These are phyloP conservation scores for Vigna nakashimae DNA, from an alignment of 306 rosid species.

Conservation along the genomic window DNA sequence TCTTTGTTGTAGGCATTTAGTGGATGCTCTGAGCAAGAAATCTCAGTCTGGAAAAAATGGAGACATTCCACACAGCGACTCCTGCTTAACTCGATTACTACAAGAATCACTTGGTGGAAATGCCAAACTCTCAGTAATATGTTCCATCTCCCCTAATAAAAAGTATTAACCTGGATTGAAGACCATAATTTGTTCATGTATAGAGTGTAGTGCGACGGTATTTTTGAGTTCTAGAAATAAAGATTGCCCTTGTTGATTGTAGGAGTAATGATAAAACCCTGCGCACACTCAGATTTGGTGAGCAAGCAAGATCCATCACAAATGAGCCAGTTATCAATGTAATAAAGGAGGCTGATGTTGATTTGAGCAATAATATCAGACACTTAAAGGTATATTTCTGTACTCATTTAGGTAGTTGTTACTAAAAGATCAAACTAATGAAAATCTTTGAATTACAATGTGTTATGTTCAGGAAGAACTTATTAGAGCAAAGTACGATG, in stretches of 20 bases:
- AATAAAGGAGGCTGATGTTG: constrained; percentile 75
- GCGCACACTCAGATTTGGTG: constrained; percentile 78
- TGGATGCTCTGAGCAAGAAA: constrained; percentile 61
- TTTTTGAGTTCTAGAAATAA: constrained; percentile 29
- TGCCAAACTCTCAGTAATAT: constrained; percentile 79
- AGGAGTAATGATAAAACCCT: constrained; percentile 73
- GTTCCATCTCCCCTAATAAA: constrained; percentile 73
- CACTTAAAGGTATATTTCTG: constrained; percentile 74
- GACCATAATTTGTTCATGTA: constrained; percentile 13
- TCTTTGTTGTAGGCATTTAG: constrained; percentile 67
- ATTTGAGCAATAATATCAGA: constrained; percentile 82
- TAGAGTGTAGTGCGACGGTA: constrained; percentile 6
- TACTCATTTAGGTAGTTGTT: constrained; percentile 30
- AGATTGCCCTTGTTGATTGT: constrained; percentile 51
- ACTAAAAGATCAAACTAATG: constrained; percentile 36
- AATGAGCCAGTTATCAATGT: constrained; percentile 85
- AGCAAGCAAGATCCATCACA: constrained; percentile 65
- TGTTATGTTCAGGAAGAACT: constrained; percentile 82
- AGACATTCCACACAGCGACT: constrained; percentile 53
- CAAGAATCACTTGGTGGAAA: constrained; percentile 82
- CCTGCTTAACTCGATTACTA: constrained; percentile 73
- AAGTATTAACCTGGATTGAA: constrained; percentile 55
- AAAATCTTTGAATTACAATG: constrained; percentile 29
- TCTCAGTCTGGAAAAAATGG: constrained; percentile 54
- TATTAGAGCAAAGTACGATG: constrained; percentile 71